Evolutionary conservation across 2,329 filamentous ascomycete species (phyloP), one percentile per base, ranked within the genome.

Genomic region (Ophiocordyceps robertsii): DNA sequence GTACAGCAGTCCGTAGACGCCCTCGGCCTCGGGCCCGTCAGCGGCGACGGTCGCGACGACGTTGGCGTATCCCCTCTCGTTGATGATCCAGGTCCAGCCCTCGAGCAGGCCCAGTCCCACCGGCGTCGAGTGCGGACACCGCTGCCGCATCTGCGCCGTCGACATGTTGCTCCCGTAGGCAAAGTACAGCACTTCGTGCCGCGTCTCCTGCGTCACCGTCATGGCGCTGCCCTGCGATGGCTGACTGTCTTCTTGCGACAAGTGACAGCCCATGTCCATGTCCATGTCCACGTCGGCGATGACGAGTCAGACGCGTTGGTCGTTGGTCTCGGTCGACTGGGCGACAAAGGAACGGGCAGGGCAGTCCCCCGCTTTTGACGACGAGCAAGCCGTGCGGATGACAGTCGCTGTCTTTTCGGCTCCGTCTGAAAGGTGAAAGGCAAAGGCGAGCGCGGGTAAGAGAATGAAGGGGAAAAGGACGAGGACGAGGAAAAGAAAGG

Each of bases 81-180:
- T 81, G 63, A 86, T 84, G 42, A 82, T 66, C 78, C 79, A 86
- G 37, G 58, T 62, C 66, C 77, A 82, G 35, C 64, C 63, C 1
- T 57, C 53, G 4, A 86, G 66, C 17, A 70, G 60, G 4, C 69
- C 81, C 40, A 82, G 62, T 37, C 76, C 77, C 7, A 76, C 55
- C 42, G 75, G 73, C 12, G 56, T 61, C 2, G 75, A 74, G 13
- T 54, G 57, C 42, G 76, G 79, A 54, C 82, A 85, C 41, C 80
- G 77, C 38, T 56, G 50, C 4, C 51, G 51, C 82, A 86, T 85
- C 59, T 84, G 80, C 27, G 67, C 59, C 1, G 69, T 69, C 56
- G 77, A 82, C 44, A 85, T 69, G 57, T 85, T 85, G 56, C 73
- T 79, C 47, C 81, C 82, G 59, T 82, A 85, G 52, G 74, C 82